Conservation (phyloP, 495 filamentous ascomycete genomes). For the Talaromyces adpressus region DNA sequence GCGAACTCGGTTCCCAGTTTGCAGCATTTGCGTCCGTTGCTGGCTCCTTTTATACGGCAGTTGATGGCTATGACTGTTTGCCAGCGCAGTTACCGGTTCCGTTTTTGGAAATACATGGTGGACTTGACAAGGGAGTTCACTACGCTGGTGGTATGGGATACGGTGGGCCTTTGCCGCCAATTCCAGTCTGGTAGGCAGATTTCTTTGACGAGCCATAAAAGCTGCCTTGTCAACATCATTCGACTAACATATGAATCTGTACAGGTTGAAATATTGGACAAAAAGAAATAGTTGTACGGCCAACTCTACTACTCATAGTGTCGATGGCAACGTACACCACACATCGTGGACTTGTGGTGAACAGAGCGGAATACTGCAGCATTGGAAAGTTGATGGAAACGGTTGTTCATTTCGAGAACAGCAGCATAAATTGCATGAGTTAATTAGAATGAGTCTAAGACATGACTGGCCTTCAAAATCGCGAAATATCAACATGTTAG, state of each 20-base stretch:
- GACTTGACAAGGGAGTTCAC: constrained; percentile 26
- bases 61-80: constrained; percentile 22
- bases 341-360: constrained; percentile 30
- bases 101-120: constrained; percentile 47
- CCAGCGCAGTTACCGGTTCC: constrained; percentile 28
- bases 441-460: neutral
- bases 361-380: constrained; percentile 31
- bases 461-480: constrained; percentile 8
- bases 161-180: constrained; percentile 23
- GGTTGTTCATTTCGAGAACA: constrained; percentile 4
- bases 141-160: constrained; percentile 30
- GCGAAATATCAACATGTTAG: constrained; percentile 5
- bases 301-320: neutral
- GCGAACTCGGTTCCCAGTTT: constrained; percentile 28
- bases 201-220: neutral
- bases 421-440: neutral
- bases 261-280: constrained; percentile 28
- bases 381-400: constrained; percentile 39
- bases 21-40: constrained; percentile 41
- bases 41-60: constrained; percentile 22
- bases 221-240: neutral
- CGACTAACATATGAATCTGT: neutral
- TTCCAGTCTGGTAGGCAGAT: constrained; percentile 18
- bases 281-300: constrained; percentile 23
- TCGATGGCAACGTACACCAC: constrained; percentile 4